These are phyloP conservation scores for Hygrophoropsis aurantiaca DNA, from an alignment of 768 basidiomycete genomes.

Conservation along the genomic window DNA sequence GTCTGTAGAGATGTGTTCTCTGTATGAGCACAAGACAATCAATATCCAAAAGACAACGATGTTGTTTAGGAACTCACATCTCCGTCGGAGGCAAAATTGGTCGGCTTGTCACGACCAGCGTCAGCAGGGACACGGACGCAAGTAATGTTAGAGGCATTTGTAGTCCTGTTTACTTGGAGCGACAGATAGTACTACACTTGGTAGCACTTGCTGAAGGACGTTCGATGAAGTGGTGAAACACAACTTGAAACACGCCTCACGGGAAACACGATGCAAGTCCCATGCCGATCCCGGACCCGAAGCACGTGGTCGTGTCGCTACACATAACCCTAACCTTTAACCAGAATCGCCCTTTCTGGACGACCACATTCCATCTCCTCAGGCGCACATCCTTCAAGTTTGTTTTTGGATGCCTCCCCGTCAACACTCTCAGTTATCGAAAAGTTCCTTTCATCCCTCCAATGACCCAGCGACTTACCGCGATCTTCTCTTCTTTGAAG, in stretches of 20 bases:
- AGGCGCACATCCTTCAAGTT: background rate
- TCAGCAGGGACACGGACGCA: slow-evolving; percentile 38
- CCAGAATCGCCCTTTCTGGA: too few species aligned
- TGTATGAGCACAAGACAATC: background rate
- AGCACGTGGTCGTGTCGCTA: slow-evolving; percentile 23
- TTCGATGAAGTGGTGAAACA: slow-evolving; percentile 11
- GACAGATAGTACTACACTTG: background rate
- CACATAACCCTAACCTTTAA: too few species aligned
- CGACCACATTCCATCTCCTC: too few species aligned
- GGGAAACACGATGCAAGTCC: slow-evolving; percentile 14
- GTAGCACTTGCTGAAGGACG: slow-evolving; percentile 7
- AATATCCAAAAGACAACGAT: background rate
- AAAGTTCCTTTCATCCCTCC: slow-evolving; percentile 53
- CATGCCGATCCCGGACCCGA: slow-evolving; percentile 15
- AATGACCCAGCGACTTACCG: slow-evolving; percentile 80
- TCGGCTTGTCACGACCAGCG: slow-evolving; percentile 44
- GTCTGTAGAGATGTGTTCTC: slow-evolving; percentile 9
- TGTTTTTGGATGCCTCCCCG: slow-evolving; percentile 26
- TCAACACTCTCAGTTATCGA: slow-evolving; percentile 24
- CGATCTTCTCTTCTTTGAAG: slow-evolving; percentile 91
- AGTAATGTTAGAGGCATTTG: slow-evolving; percentile 39
- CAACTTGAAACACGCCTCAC: slow-evolving; percentile 24
- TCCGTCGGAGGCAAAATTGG: slow-evolving; percentile 31
- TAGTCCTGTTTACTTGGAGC: background rate
- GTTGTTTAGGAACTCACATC: slow-evolving; percentile 28